phyloP scores from a whole-genome alignment of 2,329 filamentous ascomycete genomes.

The Aspergillus tanneri region DNA sequence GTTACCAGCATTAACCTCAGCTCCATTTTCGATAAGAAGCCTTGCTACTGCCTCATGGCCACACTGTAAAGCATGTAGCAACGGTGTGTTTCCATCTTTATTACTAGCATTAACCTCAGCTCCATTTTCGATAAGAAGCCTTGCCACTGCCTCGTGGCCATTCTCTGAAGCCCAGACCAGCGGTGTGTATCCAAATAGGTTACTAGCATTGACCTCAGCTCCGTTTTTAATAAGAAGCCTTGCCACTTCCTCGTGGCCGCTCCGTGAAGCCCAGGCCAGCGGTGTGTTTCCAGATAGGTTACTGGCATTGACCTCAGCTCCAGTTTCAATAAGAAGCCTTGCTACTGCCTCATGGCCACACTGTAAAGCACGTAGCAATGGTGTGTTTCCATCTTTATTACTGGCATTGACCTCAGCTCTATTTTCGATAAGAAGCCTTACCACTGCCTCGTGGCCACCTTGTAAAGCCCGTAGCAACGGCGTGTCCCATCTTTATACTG shows the following conservation, averaged over 20 bases:
- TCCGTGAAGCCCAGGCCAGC: no score
- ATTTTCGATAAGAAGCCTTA: no score
- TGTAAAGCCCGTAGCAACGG: no score
- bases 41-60: constrained; percentile 10
- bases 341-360: no score
- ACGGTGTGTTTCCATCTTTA: not conserved
- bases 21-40: constrained; percentile 7
- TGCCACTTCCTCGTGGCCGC: not conserved
- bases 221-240: constrained; percentile 13
- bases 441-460: no score
- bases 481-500: no score
- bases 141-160: not conserved
- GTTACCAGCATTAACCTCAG: constrained; percentile 5
- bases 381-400: no score
- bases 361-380: no score
- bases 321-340: no score
- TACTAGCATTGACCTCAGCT: constrained; percentile 8
- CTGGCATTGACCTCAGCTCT: no score
- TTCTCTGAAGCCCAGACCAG: not conserved
- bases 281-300: no score
- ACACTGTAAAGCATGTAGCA: not conserved
- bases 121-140: constrained; percentile 12
- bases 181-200: not conserved
- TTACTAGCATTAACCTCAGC: constrained; percentile 6
- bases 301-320: no score